Evolutionary conservation across 768 basidiomycete genomes (phyloP).

Genomic region (Boletus vinaceobasis): DNA sequence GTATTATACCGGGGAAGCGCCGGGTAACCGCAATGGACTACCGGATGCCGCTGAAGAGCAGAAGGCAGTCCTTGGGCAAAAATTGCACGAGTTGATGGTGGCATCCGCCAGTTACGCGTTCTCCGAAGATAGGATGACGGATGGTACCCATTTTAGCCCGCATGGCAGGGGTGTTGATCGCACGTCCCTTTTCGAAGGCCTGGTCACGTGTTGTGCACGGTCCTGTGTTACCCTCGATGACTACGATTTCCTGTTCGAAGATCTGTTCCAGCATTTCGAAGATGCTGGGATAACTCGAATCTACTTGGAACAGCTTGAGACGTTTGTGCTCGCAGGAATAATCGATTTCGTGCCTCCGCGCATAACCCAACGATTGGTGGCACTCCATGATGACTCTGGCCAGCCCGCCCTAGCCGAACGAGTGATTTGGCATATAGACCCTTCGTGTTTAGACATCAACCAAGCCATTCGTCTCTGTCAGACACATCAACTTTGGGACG

Average conservation of each 20-base stretch:
- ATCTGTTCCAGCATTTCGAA: conserved; percentile 88
- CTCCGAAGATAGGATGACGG: conserved; percentile 91
- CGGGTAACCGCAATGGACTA: conserved; percentile 85
- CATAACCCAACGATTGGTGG: conserved; percentile 81
- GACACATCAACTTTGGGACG: conserved; percentile 81
- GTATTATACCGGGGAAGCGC: conserved; percentile 76
- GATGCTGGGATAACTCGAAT: conserved; percentile 80
- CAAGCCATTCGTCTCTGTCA: conserved; percentile 89
- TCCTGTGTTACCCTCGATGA: conserved; percentile 80
- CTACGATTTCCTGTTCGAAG: conserved; percentile 87
- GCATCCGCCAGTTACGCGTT: conserved; percentile 90
- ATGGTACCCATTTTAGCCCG: conserved; percentile 75
- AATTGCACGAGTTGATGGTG: conserved; percentile 77
- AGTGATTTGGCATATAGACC: conserved; percentile 95
- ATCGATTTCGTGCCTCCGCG: conserved; percentile 78
- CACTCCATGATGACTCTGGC: conserved; percentile 66
- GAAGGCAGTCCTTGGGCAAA: conserved; percentile 63
- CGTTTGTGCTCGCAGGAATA: conserved; percentile 72
- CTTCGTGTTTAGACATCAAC: conserved; percentile 86
- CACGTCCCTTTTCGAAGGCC: conserved; percentile 82
- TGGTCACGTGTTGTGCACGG: conserved; percentile 72
- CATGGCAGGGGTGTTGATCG: conserved; percentile 92
- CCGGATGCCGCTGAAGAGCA: conserved; percentile 63
- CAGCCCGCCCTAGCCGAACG: conserved; percentile 78
- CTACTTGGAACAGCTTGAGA: conserved; percentile 78